phyloP scores from a whole-genome alignment of 1,284 basidiomycete genomes.

The Neolentinus lepideus region DNA sequence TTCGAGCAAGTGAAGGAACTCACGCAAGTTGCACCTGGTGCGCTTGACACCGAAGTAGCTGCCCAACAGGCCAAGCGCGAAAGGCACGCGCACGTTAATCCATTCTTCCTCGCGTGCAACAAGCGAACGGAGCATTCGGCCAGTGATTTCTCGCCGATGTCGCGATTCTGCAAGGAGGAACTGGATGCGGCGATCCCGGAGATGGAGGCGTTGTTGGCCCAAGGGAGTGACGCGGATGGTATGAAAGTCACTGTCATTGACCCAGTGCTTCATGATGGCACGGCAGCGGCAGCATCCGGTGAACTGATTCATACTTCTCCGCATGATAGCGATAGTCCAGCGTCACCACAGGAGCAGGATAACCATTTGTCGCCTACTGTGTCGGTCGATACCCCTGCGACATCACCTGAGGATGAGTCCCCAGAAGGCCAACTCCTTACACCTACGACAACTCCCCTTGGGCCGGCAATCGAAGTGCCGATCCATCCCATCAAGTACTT shows the following conservation, averaged over 20 bases:
- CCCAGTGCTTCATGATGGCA: not conserved
- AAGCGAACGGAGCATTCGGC: conserved; percentile 60
- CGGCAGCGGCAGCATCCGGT: not conserved
- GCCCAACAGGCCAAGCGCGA: conserved; percentile 46
- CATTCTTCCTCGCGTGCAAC: conserved; percentile 68
- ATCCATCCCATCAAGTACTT: conserved; percentile 39
- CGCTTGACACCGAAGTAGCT: conserved; percentile 37
- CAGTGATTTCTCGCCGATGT: conserved; percentile 72
- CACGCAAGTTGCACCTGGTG: conserved; percentile 42
- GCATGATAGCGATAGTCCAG: too few relatives aligned
- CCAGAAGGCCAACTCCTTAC: not conserved
- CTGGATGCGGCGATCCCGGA: conserved; percentile 55
- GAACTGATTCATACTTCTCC: too few relatives aligned
- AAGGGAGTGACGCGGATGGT: not conserved
- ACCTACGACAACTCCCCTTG: too few relatives aligned
- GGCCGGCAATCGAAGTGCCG: conserved; percentile 22
- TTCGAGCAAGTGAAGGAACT: conserved; percentile 64
- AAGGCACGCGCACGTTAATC: conserved; percentile 56
- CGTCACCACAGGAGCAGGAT: not conserved
- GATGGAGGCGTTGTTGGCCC: conserved; percentile 51
- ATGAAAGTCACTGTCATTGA: not conserved
- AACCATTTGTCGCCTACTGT: not conserved
- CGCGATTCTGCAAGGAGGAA: conserved; percentile 65
- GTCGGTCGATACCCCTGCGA: not conserved
- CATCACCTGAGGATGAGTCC: not conserved